Conservation (phyloP, 2,329 filamentous ascomycete genomes). For the Aspergillus persii region DNA sequence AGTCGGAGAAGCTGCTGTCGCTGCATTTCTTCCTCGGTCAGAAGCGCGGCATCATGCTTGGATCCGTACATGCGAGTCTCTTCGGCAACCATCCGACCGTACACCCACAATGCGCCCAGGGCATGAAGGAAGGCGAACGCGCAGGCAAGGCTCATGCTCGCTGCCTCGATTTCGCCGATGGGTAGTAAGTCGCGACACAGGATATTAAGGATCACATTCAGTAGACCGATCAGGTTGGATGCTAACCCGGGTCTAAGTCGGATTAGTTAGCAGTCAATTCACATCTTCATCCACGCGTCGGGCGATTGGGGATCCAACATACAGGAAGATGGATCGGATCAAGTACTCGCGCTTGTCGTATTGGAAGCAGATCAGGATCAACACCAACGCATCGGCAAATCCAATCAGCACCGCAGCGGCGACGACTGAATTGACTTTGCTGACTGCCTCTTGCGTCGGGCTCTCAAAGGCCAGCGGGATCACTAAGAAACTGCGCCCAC, state of each 20-base stretch:
- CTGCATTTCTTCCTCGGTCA: slow-evolving; percentile 41
- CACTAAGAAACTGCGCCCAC: slow-evolving; percentile 27
- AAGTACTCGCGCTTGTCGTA: slow-evolving; percentile 25
- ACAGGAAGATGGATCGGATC: slow-evolving; percentile 33
- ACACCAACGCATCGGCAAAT: slow-evolving; percentile 24
- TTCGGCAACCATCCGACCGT: slow-evolving; percentile 15
- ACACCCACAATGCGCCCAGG: slow-evolving; percentile 26
- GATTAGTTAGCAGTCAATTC: slow-evolving; percentile 6
- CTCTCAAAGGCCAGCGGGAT: slow-evolving; percentile 28
- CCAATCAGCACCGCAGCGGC: slow-evolving; percentile 28
- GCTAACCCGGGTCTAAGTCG: slow-evolving; percentile 21
- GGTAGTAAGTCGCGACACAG: slow-evolving; percentile 28
- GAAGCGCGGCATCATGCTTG: slow-evolving; percentile 14
- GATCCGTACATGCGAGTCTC: slow-evolving; percentile 7
- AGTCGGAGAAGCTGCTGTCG: slow-evolving; percentile 39
- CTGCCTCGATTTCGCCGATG: slow-evolving; percentile 23
- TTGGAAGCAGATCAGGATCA: slow-evolving; percentile 25
- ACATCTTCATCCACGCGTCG: neutral
- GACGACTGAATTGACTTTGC: slow-evolving; percentile 23
- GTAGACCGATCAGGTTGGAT: slow-evolving; percentile 30
- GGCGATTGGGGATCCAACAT: slow-evolving; percentile 10
- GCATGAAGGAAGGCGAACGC: slow-evolving; percentile 29
- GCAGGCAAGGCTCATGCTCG: slow-evolving; percentile 27
- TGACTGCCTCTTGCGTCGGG: slow-evolving; percentile 13
- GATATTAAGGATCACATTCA: slow-evolving; percentile 36